Base-by-base conservation (phyloP, 208 protist species). In the Trypanosoma theileri region DNA sequence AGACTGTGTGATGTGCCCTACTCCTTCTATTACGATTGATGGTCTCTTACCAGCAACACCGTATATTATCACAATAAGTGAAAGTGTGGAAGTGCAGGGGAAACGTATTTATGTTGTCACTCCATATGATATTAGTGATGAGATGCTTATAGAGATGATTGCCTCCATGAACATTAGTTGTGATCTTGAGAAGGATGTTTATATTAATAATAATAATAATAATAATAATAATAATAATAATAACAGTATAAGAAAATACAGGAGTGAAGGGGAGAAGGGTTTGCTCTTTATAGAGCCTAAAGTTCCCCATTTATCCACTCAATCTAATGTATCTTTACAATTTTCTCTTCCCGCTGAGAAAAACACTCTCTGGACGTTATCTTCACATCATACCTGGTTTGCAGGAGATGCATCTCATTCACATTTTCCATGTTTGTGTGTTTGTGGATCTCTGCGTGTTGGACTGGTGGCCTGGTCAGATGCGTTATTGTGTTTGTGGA, bases 401-500 rank as follows among this genome's bases (percentile, higher is more conserved):
- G 48, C 11, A 12, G 21, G 21, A 16, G 28, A 13, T 31, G 50
- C 19, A 31, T 56, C 40, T 54, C 42, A 41, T 31, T 14, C 4
- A 16, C 1, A 13, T 19, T 14, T 11, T 40, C 19, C 45, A 0
- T 61, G 57, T 56, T 31, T 71, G 41, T 62, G 46, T 26, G 51
- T 74, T 17, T 22, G 40, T 58, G 56, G 50, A 3, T 48, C 31
- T 11, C 6, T 74, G 4, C 62, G 40, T 0, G 59, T 68, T 4
- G 51, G 48, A 19, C 59, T 67, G 31, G 59, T 67, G 9, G 69
- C 69, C 4, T 28, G 35, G 28, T 74, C 69, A 3, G 69, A 59
- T 22, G 53, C 58, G 31, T 51, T 59, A 48, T 50, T 74, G 11
- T 59, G 62, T 16, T 44, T 69, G 52, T 74, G 69, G 69, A 66